Evolutionary conservation across 2,329 filamentous ascomycete species (phyloP), one percentile per base, ranked within the genome.

Genomic region (Colletotrichum echinochloae): DNA sequence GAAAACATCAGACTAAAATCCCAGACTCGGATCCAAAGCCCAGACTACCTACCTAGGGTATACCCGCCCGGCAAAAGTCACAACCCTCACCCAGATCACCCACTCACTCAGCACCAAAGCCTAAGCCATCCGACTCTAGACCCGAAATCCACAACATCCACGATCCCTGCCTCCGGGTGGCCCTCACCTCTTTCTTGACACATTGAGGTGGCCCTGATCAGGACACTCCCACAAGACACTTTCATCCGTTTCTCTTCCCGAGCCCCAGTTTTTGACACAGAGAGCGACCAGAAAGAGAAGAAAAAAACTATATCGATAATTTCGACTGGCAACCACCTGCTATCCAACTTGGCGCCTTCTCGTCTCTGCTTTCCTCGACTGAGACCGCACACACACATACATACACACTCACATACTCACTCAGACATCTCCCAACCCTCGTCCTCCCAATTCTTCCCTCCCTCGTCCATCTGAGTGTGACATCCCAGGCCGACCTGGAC

Each of bases 401-500:
- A 20, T 5, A 20, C 26, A 30, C 49, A 52, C 49, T 20, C 48
- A 51, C 28, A 54, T 12, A 16, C 51, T 3, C 30, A 55, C 51
- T 35, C 6, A 37, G 9, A 23, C 51, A 35, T 59, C 44, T 51
- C 54, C 54, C 30, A 46, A 66, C 52, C 55, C 54, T 44, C 66
- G 66, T 63, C 65, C 9, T 35, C 49, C 23, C 64, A 35, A 26
- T 52, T 41, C 49, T 37, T 51, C 20, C 23, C 30, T 46, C 23
- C 30, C 44, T 23, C 33, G 46, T 39, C 23, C 7, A 33, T 54
- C 33, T 65, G 54, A 37, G 51, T 35, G 30, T 55, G 51, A 55
- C 51, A 55, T 35, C 54, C 66, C 55, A 48, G 65, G 54, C 66
- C 62, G 66, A 48, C 63, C 56, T 61, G 51, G 56, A 37, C 67